Base-by-base conservation (phyloP, 306 rosid genomes). In the Sindora glabra region DNA sequence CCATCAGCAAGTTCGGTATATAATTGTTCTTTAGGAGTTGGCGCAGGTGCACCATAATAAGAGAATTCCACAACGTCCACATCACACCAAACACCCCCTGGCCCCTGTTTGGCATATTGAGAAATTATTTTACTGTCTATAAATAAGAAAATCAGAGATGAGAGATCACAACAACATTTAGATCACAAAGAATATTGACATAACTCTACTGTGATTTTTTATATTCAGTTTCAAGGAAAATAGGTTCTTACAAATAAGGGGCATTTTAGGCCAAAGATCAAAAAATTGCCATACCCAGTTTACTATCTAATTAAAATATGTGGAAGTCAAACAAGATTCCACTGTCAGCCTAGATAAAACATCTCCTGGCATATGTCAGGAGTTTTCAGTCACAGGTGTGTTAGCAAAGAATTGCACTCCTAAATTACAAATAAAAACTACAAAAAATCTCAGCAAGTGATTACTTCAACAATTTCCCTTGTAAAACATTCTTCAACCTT, bases 31-130 rank as follows among this genome's bases (percentile, higher is more conserved):
- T 89, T 94, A 33, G 95, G 97, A 34, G 95, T 82, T 68, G 80
- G 79, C 14, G 90, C 99, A 24, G 99, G 99, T 50, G 95, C 92
- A 32, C 97, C 99, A 68, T 64, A 86, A 73, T 94, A 94, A 25
- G 97, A 83, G 85, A 94, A 94, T 72, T 94, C 99, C 64, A 94
- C 95, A 65, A 94, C 97, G 77, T 94, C 99, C 62, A 94, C 97
- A 56, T 94, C 97, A 73, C 99, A 94, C 99, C 99, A 94, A 48
- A 94, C 96, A 55, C 99, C 99, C 70, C 99, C 99, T 17, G 99
- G 99, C 48, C 99, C 99, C 99, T 94, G 75, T 55, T 79, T 67
- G 61, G 51, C 53, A 64, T 56, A 77, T 68, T 65, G 57, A 57
- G 34, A 65, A 67, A 48, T 48, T 59, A 67, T 46, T 39, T 64